Base-by-base conservation (phyloP, 2,329 filamentous ascomycete species). In the Neoascochyta sp. region DNA sequence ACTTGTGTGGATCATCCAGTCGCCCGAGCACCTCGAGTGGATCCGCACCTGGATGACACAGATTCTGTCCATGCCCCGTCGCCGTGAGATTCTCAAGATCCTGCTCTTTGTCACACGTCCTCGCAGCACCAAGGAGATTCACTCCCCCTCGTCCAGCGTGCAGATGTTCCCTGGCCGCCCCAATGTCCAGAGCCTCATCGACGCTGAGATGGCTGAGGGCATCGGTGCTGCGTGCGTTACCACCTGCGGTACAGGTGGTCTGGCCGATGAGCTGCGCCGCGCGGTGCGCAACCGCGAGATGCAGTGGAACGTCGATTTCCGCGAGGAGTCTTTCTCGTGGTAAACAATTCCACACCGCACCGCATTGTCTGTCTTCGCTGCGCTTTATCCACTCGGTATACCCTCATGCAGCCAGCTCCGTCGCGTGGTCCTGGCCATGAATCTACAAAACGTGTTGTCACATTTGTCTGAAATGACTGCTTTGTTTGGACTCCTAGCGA, bases 111-210 rank as follows among this genome's bases (percentile, higher is more conserved):
- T 96, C 47, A 96, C 92, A 4, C 75, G 87, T 31, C 90, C 90
- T 1, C 81, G 85, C 49, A 86, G 83, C 57, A 80, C 83, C n/a
- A 82, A 80, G 57, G 85, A 93, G 54, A 84, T 94, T 29, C 73
- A 80, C 48, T 86, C 80, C 26, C 80, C 82, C 4, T 86, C 80
- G 33, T 73, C 76, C 3, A 90, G 83, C 4, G 88, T 96, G 32
- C 86, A 89, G 64, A 92, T 96, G 83, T 87, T 86, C 61, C 84
- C 88, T 2, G 90, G 92, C 3, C 80, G 89, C 44, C 90, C 90
- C 7, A 87, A 94, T 54, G 76, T 94, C 24, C 74, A 80, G 12
- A 78, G 83, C 0, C 67, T 96, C n/a, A 68, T 96, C 25, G 74
- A 80, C 42, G 83, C 84, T 64, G 90, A 95, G 67, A 82, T 89